Evolutionary conservation across 78 protist genomes (phyloP), one percentile per base, ranked within the genome.

Genomic region (Trichosphaerium sp.): DNA sequence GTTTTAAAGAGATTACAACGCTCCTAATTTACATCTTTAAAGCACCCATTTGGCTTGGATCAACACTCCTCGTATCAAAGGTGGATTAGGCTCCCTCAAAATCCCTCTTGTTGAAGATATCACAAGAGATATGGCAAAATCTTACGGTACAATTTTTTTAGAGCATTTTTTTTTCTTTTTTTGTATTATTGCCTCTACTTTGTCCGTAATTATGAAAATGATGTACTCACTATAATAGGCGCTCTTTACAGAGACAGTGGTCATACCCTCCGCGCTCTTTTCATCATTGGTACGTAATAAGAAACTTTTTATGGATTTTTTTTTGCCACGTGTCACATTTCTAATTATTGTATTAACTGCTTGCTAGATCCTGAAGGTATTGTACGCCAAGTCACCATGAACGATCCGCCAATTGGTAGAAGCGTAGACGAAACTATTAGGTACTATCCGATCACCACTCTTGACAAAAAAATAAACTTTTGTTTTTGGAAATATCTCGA

Each of bases 41-140:
- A 82, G 77, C 77, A 26, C 93, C 21, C 97, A 92, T 59, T 71
- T 90, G 25, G 97, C 97, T 52, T 92, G 95, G 97, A 39, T 74
- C 64, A 84, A 92, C 61, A 83, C 89, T 21, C 88, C 96, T 31
- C 87, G 97, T 69, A 75, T 75, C 64, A 39, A 88, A n/a, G 95
- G 97, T 43, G 98, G 98, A 34, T 82, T 94, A 38, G 98, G 97
- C 43, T 60, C 65, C 43, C 75, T 93, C 71, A 21, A 84, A 29
- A 75, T 91, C 74, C 97, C 98, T 32, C 31, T 94, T 49, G 18
- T 94, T 14, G 49, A 93, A 0, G 98, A 94, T 56, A 40, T 86
- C 7, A 86, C 64, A 51, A 83, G 88, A 73, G 25, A n/a, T 54
- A 88, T 94, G 55, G 11, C 93, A 3, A 37, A 62, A 40, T 81